phyloP scores from a whole-genome alignment of 2,329 filamentous ascomycete species.

The Sporothrix inflata region DNA sequence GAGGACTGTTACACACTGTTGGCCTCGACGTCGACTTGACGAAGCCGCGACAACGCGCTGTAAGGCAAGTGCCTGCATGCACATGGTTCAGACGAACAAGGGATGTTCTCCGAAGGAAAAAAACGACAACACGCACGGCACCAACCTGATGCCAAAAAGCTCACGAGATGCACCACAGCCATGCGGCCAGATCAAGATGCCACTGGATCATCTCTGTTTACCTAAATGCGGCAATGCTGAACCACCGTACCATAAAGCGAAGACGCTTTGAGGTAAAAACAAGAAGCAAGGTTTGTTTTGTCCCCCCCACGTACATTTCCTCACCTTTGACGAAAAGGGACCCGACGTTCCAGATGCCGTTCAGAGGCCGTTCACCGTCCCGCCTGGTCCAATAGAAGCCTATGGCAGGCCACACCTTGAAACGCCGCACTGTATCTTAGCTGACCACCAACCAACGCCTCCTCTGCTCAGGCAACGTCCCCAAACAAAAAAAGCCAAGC shows the following conservation, averaged over 20 bases:
- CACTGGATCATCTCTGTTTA: neutral
- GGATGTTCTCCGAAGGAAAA: neutral
- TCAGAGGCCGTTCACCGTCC: neutral
- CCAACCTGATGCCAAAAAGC: neutral
- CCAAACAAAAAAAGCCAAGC: neutral
- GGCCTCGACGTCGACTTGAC: neutral
- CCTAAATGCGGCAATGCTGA: neutral
- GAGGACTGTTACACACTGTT: neutral
- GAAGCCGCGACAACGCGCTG: neutral
- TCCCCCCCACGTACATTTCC: neutral
- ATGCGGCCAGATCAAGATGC: neutral
- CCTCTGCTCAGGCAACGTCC: neutral
- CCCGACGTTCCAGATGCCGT: neutral
- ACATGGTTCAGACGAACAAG: neutral
- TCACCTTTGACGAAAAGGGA: neutral
- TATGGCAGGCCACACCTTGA: neutral
- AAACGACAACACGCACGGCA: neutral
- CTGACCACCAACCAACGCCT: neutral
- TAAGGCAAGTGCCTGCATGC: neutral
- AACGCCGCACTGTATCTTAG: neutral
- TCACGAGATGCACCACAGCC: neutral
- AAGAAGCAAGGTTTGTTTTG: neutral
- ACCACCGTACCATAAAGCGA: neutral
- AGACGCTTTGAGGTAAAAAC: neutral
- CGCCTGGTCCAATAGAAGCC: neutral